These are phyloP conservation scores for Ustulina deusta DNA, from an alignment of 2,329 filamentous ascomycete genomes.

Conservation along the genomic window DNA sequence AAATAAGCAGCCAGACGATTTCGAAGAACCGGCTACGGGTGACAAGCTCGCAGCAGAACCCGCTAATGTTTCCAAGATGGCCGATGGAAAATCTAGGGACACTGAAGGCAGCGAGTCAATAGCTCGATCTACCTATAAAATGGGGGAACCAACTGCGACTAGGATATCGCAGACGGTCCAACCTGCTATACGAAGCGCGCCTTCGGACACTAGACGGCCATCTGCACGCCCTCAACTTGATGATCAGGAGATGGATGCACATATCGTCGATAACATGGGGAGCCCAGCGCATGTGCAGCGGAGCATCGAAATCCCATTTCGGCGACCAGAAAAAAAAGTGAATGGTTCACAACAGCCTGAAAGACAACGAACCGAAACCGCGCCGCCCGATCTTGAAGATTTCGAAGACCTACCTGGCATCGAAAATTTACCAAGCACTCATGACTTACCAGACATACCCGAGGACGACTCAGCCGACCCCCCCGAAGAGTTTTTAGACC, in stretches of 20 bases:
- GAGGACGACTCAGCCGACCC: slow-evolving; percentile 49
- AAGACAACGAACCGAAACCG: slow-evolving; percentile 33
- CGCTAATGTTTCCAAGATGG: slow-evolving; percentile 42
- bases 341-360: slow-evolving; percentile 32
- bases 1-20: background rate
- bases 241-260: slow-evolving; percentile 27
- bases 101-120: slow-evolving; percentile 17
- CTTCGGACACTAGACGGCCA: background rate
- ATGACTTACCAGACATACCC: slow-evolving; percentile 42
- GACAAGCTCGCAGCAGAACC: slow-evolving; percentile 23
- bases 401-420: slow-evolving; percentile 44
- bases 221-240: background rate
- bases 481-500: slow-evolving; percentile 52
- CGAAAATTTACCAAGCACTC: slow-evolving; percentile 41
- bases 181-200: slow-evolving; percentile 23
- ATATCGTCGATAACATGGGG: slow-evolving; percentile 49
- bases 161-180: slow-evolving; percentile 41
- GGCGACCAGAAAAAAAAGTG: slow-evolving; percentile 41
- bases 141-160: slow-evolving; percentile 42
- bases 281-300: slow-evolving; percentile 49
- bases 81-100: slow-evolving; percentile 36
- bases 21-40: background rate
- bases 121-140: slow-evolving; percentile 31
- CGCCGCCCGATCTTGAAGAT: slow-evolving; percentile 40
- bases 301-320: slow-evolving; percentile 51